Evolutionary conservation across 192 early-diverging fungal genomes (phyloP).

Genomic region (Pilaira anomala): DNA sequence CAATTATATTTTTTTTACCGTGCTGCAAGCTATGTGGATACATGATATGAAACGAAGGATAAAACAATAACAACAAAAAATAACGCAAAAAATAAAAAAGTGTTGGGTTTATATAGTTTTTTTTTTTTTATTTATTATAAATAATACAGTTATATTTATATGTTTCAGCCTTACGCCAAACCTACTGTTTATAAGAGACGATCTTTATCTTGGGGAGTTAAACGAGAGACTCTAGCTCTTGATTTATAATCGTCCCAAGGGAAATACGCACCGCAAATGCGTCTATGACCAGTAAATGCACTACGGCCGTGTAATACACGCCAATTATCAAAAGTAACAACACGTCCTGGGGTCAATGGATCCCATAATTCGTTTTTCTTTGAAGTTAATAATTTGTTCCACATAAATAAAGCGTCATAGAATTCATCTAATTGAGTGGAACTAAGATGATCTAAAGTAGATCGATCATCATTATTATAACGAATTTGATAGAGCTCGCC

Average conservation of each 20-base stretch:
- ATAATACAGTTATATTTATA: background rate
- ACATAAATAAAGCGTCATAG: constrained; percentile 68
- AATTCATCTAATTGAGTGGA: constrained; percentile 53
- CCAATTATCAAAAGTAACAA: constrained; percentile 82
- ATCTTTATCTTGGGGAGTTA: constrained; percentile 27
- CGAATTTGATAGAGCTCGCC: constrained; percentile 65
- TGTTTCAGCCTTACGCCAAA: too few species aligned
- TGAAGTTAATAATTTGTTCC: constrained; percentile 56
- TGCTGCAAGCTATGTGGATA: background rate
- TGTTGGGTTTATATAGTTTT: background rate
- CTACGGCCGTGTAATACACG: constrained; percentile 74
- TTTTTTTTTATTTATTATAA: background rate
- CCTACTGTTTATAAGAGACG: constrained; percentile 11
- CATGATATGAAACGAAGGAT: background rate
- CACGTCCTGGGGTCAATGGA: constrained; percentile 63
- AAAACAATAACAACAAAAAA: background rate
- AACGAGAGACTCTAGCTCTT: constrained; percentile 29
- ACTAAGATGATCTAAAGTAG: constrained; percentile 49
- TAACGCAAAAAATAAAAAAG: background rate
- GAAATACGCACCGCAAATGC: constrained; percentile 68
- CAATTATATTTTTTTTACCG: too few species aligned
- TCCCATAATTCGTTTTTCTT: constrained; percentile 64
- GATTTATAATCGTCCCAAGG: constrained; percentile 75
- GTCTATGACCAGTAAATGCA: constrained; percentile 67
- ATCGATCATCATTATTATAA: constrained; percentile 85